Percentiles rank a stretch among this genome's conserved stretches.
phyloP scores from a whole-genome alignment of 305 asterid genomes.

The Rubia peregrina region DNA sequence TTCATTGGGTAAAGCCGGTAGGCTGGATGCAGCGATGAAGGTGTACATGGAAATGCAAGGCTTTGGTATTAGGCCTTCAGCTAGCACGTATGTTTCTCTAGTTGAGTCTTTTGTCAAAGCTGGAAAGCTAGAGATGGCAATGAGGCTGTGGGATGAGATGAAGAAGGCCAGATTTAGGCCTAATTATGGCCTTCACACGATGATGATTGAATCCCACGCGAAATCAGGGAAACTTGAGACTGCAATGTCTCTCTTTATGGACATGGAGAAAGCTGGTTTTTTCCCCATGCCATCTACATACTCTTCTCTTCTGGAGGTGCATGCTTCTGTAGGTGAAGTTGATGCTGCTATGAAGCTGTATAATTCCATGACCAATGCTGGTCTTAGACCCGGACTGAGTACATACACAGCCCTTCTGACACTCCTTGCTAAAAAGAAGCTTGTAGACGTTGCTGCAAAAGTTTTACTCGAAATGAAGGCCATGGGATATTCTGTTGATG shows the following conservation, averaged over 20 bases:
- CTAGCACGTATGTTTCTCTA: constrained; percentile 72
- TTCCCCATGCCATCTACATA: constrained; percentile 96
- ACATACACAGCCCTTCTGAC: constrained; percentile 70
- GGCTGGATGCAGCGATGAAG: constrained; percentile 80
- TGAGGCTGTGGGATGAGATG: constrained; percentile 92
- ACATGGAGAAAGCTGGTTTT: constrained; percentile 93
- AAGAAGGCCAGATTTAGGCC: constrained; percentile 84
- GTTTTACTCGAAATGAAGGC: constrained; percentile 93
- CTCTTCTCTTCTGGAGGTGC: constrained; percentile 93
- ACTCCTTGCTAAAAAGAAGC: constrained; percentile 84
- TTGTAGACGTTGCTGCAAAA: constrained; percentile 91
- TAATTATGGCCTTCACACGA: constrained; percentile 81
- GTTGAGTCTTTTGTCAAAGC: constrained; percentile 87
- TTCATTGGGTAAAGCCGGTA: constrained; percentile 54
- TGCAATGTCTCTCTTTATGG: constrained; percentile 83
- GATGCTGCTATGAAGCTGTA: constrained; percentile 90
- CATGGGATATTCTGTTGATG: constrained; percentile 95
- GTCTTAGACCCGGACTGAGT: constrained; percentile 78
- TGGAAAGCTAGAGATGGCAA: constrained; percentile 76
- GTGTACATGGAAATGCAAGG: constrained; percentile 88
- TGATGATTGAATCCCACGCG: constrained; percentile 89
- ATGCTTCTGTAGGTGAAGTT: constrained; percentile 79
- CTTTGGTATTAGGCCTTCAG: constrained; percentile 81
- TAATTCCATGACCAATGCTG: constrained; percentile 95
- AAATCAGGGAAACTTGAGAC: constrained; percentile 92